Evolutionary conservation across 208 protist genomes (phyloP).

Genomic region (Acanthamoeba lenticulata): DNA sequence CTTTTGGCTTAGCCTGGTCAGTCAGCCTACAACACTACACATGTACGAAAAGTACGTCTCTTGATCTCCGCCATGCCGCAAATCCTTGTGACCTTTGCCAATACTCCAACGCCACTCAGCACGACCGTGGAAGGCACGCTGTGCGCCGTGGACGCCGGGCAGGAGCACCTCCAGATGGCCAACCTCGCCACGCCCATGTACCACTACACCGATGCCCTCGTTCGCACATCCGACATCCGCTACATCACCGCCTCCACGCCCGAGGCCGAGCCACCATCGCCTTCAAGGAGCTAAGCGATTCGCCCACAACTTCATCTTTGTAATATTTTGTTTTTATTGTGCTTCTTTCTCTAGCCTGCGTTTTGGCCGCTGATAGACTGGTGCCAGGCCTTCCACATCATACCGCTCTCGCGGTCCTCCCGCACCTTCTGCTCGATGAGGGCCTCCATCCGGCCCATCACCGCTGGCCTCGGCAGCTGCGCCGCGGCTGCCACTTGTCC

Average conservation of each 20-base stretch:
- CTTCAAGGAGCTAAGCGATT: no score
- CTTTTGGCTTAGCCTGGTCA: slow-evolving; percentile 4
- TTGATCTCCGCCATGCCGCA: neutral
- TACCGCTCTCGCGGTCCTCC: neutral
- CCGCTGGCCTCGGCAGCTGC: neutral
- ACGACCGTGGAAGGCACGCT: neutral
- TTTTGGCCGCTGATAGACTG: neutral
- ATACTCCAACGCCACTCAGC: no score
- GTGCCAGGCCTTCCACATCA: slow-evolving; percentile 29
- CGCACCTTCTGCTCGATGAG: neutral
- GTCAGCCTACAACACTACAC: neutral
- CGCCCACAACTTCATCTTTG: no score
- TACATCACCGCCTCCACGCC: neutral
- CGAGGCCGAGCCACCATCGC: no score
- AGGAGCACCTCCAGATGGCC: neutral
- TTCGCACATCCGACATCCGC: neutral
- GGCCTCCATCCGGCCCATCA: neutral
- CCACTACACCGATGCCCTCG: neutral
- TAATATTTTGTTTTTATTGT: no score
- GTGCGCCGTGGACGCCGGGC: neutral
- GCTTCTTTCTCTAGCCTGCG: neutral
- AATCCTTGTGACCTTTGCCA: neutral
- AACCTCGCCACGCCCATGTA: slow-evolving; percentile 29
- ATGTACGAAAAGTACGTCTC: neutral
- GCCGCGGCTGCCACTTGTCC: neutral